These are phyloP conservation scores for Quercus lobata DNA, from an alignment of 331 rosid genomes.

Conservation along the genomic window DNA sequence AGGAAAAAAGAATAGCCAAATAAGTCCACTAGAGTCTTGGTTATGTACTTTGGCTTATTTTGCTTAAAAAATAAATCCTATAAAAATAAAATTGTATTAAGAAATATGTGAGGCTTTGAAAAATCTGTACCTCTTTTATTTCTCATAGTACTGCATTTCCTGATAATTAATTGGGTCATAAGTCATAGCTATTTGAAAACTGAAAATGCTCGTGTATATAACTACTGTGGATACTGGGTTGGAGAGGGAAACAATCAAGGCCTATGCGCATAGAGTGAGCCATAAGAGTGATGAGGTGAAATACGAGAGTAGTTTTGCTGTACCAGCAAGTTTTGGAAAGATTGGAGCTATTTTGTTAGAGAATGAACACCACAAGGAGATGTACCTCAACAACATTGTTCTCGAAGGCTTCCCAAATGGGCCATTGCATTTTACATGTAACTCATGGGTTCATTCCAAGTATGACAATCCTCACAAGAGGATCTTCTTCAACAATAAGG, in stretches of 20 bases:
- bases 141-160: no score
- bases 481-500: constrained; percentile 50
- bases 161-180: no score
- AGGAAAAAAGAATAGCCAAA: no score
- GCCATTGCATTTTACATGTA: constrained; percentile 23
- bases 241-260: constrained; percentile 30
- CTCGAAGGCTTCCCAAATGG: constrained; percentile 40
- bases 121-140: no score
- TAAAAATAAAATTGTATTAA: no score
- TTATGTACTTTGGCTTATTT: no score
- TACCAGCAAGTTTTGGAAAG: constrained; percentile 31
- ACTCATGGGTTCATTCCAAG: constrained; percentile 50
- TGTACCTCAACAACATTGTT: constrained; percentile 29
- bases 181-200: no score
- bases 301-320: constrained; percentile 25
- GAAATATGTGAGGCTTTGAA: no score
- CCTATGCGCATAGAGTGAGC: not conserved
- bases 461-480: constrained; percentile 22
- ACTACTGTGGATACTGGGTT: no score
- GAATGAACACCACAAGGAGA: constrained; percentile 34
- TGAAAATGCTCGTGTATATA: no score
- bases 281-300: constrained; percentile 3
- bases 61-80: no score
- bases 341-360: constrained; percentile 47
- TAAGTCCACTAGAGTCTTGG: no score